Conservation (phyloP, 108 stramenopile genomes). For the Pseudonitzschia delicatissima region DNA sequence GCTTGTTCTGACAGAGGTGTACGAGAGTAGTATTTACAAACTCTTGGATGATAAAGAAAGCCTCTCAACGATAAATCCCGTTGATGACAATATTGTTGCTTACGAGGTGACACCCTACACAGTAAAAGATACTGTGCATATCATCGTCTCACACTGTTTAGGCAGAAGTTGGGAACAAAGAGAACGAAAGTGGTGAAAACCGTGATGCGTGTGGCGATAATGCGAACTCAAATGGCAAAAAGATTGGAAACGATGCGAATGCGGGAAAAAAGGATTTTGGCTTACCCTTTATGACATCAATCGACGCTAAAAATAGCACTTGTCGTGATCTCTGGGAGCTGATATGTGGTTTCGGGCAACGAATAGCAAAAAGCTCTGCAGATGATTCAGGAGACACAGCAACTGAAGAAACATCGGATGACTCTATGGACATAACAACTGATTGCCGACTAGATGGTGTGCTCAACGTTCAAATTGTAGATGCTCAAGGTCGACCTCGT, state of each 20-base stretch:
- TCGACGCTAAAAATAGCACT: conserved; percentile 24
- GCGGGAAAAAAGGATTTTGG: conserved; percentile 36
- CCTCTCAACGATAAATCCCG: conserved; percentile 25
- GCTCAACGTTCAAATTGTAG: conserved; percentile 30
- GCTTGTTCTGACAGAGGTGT: conserved; percentile 48
- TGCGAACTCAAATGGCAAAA: background rate
- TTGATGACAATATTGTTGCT: conserved; percentile 36
- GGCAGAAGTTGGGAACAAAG: no score
- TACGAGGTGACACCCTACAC: conserved; percentile 51
- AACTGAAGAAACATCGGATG: conserved; percentile 2
- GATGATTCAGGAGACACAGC: background rate
- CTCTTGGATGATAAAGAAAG: conserved; percentile 40
- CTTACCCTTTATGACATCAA: conserved; percentile 62
- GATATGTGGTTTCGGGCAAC: conserved; percentile 43
- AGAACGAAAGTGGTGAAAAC: background rate
- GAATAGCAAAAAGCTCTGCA: conserved; percentile 22
- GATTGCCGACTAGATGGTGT: conserved; percentile 15
- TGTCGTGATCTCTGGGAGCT: conserved; percentile 54
- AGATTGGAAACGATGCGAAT: conserved; percentile 13
- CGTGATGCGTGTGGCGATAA: background rate
- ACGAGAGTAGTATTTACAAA: conserved; percentile 37
- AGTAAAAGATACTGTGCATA: conserved; percentile 18
- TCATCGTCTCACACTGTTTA: conserved; percentile 29
- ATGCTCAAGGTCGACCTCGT: conserved; percentile 22
- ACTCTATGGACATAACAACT: conserved; percentile 5